Percentiles rank a stretch among this genome's conserved stretches.
Conservation (phyloP, 768 basidiomycete species). For the Rhizopogon rudus region DNA sequence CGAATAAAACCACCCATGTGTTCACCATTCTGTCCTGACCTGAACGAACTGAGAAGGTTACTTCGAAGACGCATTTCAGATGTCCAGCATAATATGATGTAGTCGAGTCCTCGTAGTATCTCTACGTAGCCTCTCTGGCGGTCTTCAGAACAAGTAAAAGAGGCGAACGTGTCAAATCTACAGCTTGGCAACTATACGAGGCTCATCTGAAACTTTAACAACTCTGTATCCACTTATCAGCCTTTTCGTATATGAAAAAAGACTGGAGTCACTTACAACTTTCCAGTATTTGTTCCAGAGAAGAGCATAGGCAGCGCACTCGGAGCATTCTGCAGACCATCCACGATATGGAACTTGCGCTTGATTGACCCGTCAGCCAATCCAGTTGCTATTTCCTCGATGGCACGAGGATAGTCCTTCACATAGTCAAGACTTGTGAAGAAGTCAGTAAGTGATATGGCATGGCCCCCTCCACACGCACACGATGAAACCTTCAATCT, state of each 20-base stretch:
- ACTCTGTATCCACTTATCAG: constrained; percentile 34
- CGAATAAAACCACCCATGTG: background rate
- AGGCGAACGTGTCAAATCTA: background rate
- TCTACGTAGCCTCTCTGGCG: too few species aligned
- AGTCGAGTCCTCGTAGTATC: too few species aligned
- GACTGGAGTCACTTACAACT: constrained; percentile 39
- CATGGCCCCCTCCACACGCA: constrained; percentile 26
- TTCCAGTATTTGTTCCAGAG: constrained; percentile 74
- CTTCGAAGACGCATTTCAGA: background rate
- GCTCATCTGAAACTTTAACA: constrained; percentile 50
- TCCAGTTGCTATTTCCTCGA: constrained; percentile 50
- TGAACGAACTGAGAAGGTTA: background rate
- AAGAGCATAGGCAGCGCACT: constrained; percentile 66
- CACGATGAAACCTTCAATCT: constrained; percentile 83
- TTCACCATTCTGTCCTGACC: background rate
- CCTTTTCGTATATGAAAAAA: background rate
- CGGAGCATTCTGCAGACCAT: constrained; percentile 72
- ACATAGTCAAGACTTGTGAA: constrained; percentile 66
- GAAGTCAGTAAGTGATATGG: background rate
- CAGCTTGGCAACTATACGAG: constrained; percentile 4
- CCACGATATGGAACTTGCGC: constrained; percentile 73
- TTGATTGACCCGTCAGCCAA: constrained; percentile 69
- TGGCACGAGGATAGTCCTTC: constrained; percentile 51
- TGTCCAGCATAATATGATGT: too few species aligned
- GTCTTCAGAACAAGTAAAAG: too few species aligned